Evolutionary conservation across 208 protist genomes (phyloP).

Genomic region (Lotmaria passim): DNA sequence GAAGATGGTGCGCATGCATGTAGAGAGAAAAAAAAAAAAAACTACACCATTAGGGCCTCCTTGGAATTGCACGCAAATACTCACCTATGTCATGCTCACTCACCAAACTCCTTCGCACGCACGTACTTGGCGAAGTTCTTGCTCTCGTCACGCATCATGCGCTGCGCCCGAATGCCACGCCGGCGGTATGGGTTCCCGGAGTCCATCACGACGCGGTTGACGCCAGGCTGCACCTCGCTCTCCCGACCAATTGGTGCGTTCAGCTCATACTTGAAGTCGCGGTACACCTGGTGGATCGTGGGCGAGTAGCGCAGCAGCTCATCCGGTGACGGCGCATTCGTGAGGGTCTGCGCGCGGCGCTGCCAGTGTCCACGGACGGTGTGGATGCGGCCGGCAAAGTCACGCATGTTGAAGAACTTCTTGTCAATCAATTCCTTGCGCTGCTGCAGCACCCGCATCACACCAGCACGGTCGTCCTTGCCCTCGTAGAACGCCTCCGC

Average conservation of each 20-base stretch:
- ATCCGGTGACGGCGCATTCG: conserved; percentile 87
- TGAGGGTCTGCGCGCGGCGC: conserved; percentile 71
- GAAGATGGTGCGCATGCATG: neutral
- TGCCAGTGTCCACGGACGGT: conserved; percentile 91
- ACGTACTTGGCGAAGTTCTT: conserved; percentile 86
- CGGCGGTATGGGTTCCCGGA: conserved; percentile 85
- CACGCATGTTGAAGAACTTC: conserved; percentile 92
- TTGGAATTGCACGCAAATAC: too few relatives aligned
- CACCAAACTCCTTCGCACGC: conserved; percentile 49
- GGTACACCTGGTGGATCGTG: conserved; percentile 90
- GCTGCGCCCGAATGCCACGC: conserved; percentile 42
- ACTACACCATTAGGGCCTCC: too few relatives aligned
- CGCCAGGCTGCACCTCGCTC: conserved; percentile 79
- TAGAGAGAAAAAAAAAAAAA: neutral
- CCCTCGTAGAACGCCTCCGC: conserved; percentile 67
- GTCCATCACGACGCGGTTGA: conserved; percentile 80
- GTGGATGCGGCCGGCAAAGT: conserved; percentile 89
- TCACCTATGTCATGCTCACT: too few relatives aligned
- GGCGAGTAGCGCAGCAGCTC: conserved; percentile 88
- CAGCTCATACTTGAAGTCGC: conserved; percentile 88
- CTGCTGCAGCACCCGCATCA: conserved; percentile 78
- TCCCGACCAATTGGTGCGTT: conserved; percentile 87
- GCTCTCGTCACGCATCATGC: conserved; percentile 79
- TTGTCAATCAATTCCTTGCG: conserved; percentile 87
- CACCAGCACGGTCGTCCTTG: conserved; percentile 44